phyloP scores from a whole-genome alignment of 805 yeast genomes.

The Saccharomycopsis olivae region DNA sequence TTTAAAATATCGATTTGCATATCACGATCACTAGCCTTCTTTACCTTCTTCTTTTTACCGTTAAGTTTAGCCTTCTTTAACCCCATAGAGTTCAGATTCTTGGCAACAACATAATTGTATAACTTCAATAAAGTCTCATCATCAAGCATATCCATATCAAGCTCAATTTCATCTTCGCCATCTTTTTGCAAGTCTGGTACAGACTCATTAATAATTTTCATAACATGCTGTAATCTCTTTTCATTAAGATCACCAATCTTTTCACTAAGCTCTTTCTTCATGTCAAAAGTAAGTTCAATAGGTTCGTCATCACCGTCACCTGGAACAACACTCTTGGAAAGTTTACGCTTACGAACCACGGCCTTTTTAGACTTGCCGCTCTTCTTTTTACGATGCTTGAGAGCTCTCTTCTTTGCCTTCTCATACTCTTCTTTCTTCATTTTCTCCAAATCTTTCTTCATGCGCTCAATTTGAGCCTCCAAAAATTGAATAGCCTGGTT shows the following conservation, averaged over 20 bases:
- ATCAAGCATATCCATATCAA: conserved; percentile 89
- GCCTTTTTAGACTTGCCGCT: no score
- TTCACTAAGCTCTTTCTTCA: conserved; percentile 91
- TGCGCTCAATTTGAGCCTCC: conserved; percentile 75
- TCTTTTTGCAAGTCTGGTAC: conserved; percentile 40
- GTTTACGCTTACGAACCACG: conserved; percentile 26
- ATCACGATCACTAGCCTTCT: conserved; percentile 17
- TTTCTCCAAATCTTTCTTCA: conserved; percentile 75
- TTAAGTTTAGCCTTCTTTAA: conserved; percentile 17
- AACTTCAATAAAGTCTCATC: conserved; percentile 72
- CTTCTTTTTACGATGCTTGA: conserved; percentile 38
- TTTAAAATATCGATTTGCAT: conserved; percentile 62
- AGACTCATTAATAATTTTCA: conserved; percentile 74
- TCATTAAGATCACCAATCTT: conserved; percentile 70
- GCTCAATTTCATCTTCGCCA: conserved; percentile 86
- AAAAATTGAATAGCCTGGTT: conserved; percentile 86
- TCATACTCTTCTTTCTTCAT: conserved; percentile 72
- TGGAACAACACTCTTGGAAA: conserved; percentile 18
- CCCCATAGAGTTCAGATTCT: conserved; percentile 23
- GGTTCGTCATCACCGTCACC: no score
- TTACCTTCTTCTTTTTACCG: conserved; percentile 12
- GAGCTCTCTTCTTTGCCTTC: conserved; percentile 25
- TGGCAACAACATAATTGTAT: conserved; percentile 64
- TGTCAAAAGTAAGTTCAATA: conserved; percentile 59
- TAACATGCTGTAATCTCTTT: conserved; percentile 70